Conservation (phyloP, 2,329 filamentous ascomycete genomes). For the Curvularia verruculosa region DNA sequence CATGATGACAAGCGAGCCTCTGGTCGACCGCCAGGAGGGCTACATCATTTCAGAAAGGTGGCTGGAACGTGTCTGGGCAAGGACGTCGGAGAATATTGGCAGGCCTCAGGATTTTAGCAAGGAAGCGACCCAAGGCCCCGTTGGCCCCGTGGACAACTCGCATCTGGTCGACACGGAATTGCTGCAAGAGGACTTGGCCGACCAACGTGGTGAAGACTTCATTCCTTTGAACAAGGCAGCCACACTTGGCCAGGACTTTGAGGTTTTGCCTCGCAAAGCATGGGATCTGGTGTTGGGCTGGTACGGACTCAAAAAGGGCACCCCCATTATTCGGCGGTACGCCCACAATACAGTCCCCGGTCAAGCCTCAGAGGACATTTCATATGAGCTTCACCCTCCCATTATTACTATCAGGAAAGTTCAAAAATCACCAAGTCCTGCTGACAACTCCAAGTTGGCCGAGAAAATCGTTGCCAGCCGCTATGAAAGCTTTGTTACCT, state of each 20-base stretch:
- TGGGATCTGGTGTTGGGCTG: constrained; percentile 82
- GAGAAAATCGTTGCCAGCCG: constrained; percentile 73
- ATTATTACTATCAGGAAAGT: constrained; percentile 85
- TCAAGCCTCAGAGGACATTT: constrained; percentile 65
- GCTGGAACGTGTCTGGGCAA: constrained; percentile 61
- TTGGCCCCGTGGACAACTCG: constrained; percentile 86
- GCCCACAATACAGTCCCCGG: constrained; percentile 77
- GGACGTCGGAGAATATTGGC: constrained; percentile 41
- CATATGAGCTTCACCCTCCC: constrained; percentile 84
- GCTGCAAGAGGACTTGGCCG: constrained; percentile 33
- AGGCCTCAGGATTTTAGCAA: constrained; percentile 62
- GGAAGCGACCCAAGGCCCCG: constrained; percentile 64
- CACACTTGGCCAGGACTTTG: constrained; percentile 70
- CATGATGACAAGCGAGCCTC: constrained; percentile 61
- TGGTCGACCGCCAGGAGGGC: constrained; percentile 71
- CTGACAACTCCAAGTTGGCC: constrained; percentile 66
- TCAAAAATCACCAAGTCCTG: constrained; percentile 66
- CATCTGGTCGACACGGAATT: constrained; percentile 62
- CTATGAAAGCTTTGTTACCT: constrained; percentile 72
- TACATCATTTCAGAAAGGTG: constrained; percentile 81
- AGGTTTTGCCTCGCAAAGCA: constrained; percentile 76
- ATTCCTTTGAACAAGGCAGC: constrained; percentile 75
- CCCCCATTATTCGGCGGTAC: constrained; percentile 73
- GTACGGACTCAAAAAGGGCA: constrained; percentile 77
- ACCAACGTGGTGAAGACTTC: constrained; percentile 60